Base-by-base conservation (phyloP, 2,329 filamentous ascomycete species). In the Aspergillus sp. region DNA sequence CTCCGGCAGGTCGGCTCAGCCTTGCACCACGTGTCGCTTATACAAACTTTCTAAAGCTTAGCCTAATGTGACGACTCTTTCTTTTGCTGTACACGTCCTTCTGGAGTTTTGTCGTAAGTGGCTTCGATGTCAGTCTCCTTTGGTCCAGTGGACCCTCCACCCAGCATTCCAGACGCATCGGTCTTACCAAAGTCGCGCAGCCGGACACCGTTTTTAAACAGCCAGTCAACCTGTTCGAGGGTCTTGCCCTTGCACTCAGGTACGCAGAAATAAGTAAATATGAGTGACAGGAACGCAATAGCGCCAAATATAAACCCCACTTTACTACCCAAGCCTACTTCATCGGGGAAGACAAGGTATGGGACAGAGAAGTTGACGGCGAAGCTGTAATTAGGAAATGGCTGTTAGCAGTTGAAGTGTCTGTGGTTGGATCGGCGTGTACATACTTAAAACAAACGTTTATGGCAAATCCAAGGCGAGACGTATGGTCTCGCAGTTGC, bases 281-380 rank as follows among this genome's bases (percentile, higher is more conserved):
- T 27, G 15, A 65, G 46, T 2, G 65, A 77, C 3, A 41, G 14
- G 12, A 55, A 27, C 6, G 27, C 17, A 4, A 55, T n/a, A 12
- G 45, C 37, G 2, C 53, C 53, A 17, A 55, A 55, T 8, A 55
- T 55, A n/a, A 55, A 55, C 7, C 53, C 53, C 12, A 55, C 67
- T 40, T 72, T 75, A 17, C 66, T 66, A 0, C 68, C 71, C 1
- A 78, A 66, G 14, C 64, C 64, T 6, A 73, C 76, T 45, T 77
- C 76, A 2, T 64, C 63, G 1, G 63, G 58, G 31, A 75, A 67
- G n/a, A 76, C 61, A 0, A 79, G 68, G 35, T 78, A 77, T 0
- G 76, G 73, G 11, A 73, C 62, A 0, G 70, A 71, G 57, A 77
- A 78, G 5, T 60, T 60, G 40, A 74, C 70, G 3, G 66, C 68